Percentiles rank a stretch among this genome's conserved stretches.
These are phyloP conservation scores for Stagonosporopsis cucurbitacearum DNA, from an alignment of 2,329 filamentous ascomycete species.

Conservation along the genomic window DNA sequence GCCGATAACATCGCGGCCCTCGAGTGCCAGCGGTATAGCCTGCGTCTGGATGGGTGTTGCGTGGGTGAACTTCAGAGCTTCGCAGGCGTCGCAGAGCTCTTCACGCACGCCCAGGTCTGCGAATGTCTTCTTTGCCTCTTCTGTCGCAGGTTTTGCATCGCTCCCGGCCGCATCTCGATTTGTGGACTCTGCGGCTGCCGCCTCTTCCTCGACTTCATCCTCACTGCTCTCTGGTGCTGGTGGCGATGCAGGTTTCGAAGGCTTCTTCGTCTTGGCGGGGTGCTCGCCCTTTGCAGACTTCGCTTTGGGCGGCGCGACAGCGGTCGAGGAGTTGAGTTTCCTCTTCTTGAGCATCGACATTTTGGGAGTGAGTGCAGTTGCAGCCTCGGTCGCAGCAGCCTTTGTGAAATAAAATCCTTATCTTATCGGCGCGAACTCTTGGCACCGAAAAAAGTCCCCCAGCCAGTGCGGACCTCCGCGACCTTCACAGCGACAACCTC, in stretches of 20 bases:
- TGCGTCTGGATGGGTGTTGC: conserved; percentile 90
- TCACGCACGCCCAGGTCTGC: conserved; percentile 81
- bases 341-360: conserved; percentile 54
- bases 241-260: conserved; percentile 21
- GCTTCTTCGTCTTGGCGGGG: conserved; percentile 24
- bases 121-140: conserved; percentile 65
- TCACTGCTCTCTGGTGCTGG: conserved; percentile 37
- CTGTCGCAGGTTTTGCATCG: conserved; percentile 3
- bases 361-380: conserved; percentile 8
- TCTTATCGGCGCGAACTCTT: conserved; percentile 24
- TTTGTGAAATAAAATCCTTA: conserved; percentile 20
- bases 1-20: conserved; percentile 87
- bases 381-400: conserved; percentile 1
- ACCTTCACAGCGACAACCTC: conserved; percentile 1
- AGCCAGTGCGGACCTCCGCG: conserved; percentile 11
- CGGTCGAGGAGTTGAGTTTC: conserved; percentile 43
- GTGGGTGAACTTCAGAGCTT: conserved; percentile 77
- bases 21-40: conserved; percentile 80
- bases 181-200: conserved; percentile 2
- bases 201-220: conserved; percentile 30
- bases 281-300: conserved; percentile 3
- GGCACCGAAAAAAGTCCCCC: conserved; percentile 21
- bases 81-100: conserved; percentile 86
- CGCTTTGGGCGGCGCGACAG: conserved; percentile 10
- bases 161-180: conserved; percentile 6